Conservation (phyloP, 345 rosid species). For the Clausena lansium region DNA sequence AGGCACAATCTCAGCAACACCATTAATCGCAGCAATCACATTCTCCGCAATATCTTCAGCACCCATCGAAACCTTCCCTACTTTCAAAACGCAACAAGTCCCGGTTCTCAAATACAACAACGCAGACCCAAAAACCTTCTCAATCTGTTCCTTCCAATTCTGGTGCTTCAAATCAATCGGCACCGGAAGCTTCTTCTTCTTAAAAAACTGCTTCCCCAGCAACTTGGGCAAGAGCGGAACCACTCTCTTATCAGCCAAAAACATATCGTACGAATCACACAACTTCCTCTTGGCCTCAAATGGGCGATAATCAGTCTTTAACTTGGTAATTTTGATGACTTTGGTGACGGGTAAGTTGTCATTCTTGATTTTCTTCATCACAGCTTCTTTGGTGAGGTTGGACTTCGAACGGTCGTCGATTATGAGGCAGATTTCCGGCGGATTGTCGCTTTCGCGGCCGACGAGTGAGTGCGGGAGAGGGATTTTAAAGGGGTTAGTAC, state of each 20-base stretch:
- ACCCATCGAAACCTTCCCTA: conserved; percentile 59
- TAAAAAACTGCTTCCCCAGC: conserved; percentile 70
- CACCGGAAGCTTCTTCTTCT: conserved; percentile 65
- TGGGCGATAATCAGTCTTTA: conserved; percentile 44
- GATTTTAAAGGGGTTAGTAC: conserved; percentile 52
- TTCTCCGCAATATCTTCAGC: conserved; percentile 44
- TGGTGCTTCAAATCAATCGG: conserved; percentile 62
- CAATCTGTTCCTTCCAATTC: conserved; percentile 82
- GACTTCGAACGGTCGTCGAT: conserved; percentile 72
- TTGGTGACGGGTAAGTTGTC: conserved; percentile 65
- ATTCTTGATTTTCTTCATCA: conserved; percentile 56
- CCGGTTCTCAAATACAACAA: conserved; percentile 63
- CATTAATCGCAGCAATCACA: conserved; percentile 56
- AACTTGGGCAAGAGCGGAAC: conserved; percentile 68
- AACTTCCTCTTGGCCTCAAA: conserved; percentile 55
- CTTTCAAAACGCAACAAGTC: conserved; percentile 67
- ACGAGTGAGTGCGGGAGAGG: conserved; percentile 50
- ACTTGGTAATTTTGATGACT: conserved; percentile 63
- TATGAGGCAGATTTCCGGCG: conserved; percentile 63
- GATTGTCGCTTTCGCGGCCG: conserved; percentile 27
- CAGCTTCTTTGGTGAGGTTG: conserved; percentile 55
- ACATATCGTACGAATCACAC: conserved; percentile 48
- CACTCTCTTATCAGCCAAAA: conserved; percentile 49
- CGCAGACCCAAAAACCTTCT: conserved; percentile 56
- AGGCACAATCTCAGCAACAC: conserved; percentile 60